Base-by-base conservation (phyloP, 768 basidiomycete species). In the Russula griseocarnosa region DNA sequence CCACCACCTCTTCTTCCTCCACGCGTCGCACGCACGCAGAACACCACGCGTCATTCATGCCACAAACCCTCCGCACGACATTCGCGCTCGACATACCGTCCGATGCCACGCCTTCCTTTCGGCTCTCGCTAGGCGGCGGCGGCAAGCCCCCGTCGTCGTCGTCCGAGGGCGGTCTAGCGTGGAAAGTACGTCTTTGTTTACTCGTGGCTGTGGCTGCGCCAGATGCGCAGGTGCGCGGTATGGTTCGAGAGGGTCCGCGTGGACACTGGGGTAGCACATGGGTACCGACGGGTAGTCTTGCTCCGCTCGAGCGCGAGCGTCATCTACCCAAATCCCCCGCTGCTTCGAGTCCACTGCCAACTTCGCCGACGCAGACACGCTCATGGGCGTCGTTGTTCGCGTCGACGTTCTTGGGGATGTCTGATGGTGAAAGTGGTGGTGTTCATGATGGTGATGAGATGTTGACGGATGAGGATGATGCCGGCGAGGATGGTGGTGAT, bases 11-110 rank as follows among this genome's bases (percentile, higher is more conserved):
- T 9, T 18, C 7, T 1, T 42, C 63, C 38, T 79, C 86, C 66
- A 76, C 90, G 67, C 80, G 85, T 30, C 84, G 93, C 10, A 80
- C 90, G 0, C 92, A 97, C 70, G 90, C 93, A 0, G 94, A 97
- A 72, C 86, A 92, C 56, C 87, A 91, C 69, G 83, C 90, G 1
- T 85, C 87, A 13, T 87, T 93, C 70, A 83, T 88, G 6, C 74
- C 84, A 3, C 83, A 88, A 51, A 86, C 86, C 0, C 78, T 86
- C 0, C 86, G 94, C 30, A 86, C 91, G 34, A 86, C 89, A 0
- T 98, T 98, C 76, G 79, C 88, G 16, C 83, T 99, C 3, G 94
- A 95, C 71, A 95, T 99, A 62, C 96, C 95, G 0, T 85, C 88
- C 1, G 96, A 97, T 62, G 92, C 88, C 0, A 89, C 91, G 57